Base-by-base conservation (phyloP, 2,329 filamentous ascomycete genomes). In the Neonectria sp. region DNA sequence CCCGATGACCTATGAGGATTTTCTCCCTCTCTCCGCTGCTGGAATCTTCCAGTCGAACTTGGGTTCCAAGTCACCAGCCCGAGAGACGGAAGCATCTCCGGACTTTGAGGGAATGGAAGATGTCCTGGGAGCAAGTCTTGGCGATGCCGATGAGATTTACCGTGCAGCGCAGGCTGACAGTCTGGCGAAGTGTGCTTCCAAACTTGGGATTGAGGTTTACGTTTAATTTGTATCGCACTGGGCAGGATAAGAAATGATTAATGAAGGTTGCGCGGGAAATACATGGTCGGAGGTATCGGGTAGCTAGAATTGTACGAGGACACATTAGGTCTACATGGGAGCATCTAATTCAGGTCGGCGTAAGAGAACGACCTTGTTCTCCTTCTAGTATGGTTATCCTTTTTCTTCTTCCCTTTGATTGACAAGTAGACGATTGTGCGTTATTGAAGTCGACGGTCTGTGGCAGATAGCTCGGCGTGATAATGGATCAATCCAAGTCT, bases 1-100 rank as follows among this genome's bases (percentile, higher is more conserved):
- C 12, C 83, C 86, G 3, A 80, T 88, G 40, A 86, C 82, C 0
- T 88, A 88, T 60, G 86, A 88, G 67, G 86, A 88, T 66, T 88
- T 88, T 58, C 74, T 88, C 8, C 86, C 86, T 0, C 73, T 88
- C 4, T 86, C 84, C 1, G 86, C 85, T 0, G 86, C 84, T 0
- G 85, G 85, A 0, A 87, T 88, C 53, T 86, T 86, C 69, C 81
- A 80, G 55, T 85, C 82, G 3, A 85, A 85, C 46, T 68, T 84
- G 6, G 67, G 64, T 7, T 67, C 64, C 9, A 65, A 55, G 8
- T 68, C 62, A 3, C 62, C 62, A 1, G 33, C 40, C 6, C 52
- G 48, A 6, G 61, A 60, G 6, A 31, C 57, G 8, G n/a, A 65
- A 8, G 59, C 60, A 12, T 52, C 3, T 7, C 65, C 67, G 0